phyloP scores from a whole-genome alignment of 495 filamentous ascomycete genomes.

The Daldinia caldariorum region DNA sequence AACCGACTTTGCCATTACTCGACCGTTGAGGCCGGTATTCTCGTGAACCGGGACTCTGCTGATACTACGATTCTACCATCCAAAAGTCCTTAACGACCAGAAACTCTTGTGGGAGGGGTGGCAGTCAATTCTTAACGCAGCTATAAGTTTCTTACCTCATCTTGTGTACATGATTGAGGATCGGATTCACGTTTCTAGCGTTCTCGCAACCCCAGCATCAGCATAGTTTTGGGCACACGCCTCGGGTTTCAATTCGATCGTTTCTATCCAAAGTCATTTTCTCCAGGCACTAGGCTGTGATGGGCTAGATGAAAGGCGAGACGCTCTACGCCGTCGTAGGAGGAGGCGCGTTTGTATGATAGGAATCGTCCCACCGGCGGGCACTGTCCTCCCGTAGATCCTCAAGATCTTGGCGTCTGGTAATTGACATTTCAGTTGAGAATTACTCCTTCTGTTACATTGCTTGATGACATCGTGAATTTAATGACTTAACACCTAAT shows the following conservation, averaged over 20 bases:
- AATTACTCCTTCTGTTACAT: slow-evolving; percentile 21
- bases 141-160: slow-evolving; percentile 1
- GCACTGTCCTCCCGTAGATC: slow-evolving; percentile 31
- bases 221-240: slow-evolving; percentile 39
- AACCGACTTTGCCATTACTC: slow-evolving; percentile 20
- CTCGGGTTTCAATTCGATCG: slow-evolving; percentile 35
- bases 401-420: slow-evolving; percentile 37
- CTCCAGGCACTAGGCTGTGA: slow-evolving; percentile 25
- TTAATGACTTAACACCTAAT: neutral
- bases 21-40: slow-evolving; percentile 10
- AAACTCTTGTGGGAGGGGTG: slow-evolving; percentile 2
- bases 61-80: slow-evolving; percentile 6
- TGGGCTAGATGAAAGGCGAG: slow-evolving; percentile 23
- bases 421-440: slow-evolving; percentile 40
- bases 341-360: slow-evolving; percentile 40
- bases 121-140: neutral
- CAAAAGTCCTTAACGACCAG: neutral
- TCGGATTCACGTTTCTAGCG: slow-evolving; percentile 10
- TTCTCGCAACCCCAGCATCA: neutral
- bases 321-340: slow-evolving; percentile 25
- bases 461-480: neutral
- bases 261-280: slow-evolving; percentile 31
- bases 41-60: slow-evolving; percentile 3
- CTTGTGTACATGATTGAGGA: slow-evolving; percentile 33
- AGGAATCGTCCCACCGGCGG: slow-evolving; percentile 27